Evolutionary conservation across 1,284 basidiomycete genomes (phyloP).

Genomic region (Mycena sp.): DNA sequence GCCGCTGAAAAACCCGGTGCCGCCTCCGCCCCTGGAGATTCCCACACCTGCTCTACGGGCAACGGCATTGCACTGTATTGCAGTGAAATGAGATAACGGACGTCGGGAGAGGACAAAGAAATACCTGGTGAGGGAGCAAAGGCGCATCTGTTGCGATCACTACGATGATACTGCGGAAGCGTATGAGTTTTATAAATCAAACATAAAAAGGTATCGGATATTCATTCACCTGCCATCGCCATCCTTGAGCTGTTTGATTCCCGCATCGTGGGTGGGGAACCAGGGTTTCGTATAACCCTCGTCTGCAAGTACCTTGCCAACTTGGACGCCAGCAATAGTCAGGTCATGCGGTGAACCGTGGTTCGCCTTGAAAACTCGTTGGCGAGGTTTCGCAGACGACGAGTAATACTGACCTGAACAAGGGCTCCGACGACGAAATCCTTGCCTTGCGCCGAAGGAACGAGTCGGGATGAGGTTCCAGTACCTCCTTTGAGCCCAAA

Average conservation of each 20-base stretch:
- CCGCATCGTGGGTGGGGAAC: constrained; percentile 25
- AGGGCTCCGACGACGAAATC: constrained; percentile 24
- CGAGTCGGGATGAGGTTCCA: constrained; percentile 24
- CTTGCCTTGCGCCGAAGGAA: constrained; percentile 15
- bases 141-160: constrained; percentile 28
- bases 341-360: constrained; percentile 25
- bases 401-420: constrained; percentile 16
- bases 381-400: neutral
- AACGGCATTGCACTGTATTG: constrained; percentile 24
- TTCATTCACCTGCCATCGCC: constrained; percentile 24
- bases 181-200: neutral
- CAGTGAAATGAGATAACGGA: neutral
- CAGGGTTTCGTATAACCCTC: constrained; percentile 28
- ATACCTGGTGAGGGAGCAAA: constrained; percentile 27
- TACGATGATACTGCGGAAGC: constrained; percentile 18
- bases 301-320: constrained; percentile 13
- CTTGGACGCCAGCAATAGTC: constrained; percentile 15
- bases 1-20: constrained; percentile 23
- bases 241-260: constrained; percentile 23
- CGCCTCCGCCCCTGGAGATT: constrained; percentile 26
- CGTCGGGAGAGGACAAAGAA: neutral
- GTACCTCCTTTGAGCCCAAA: constrained; percentile 30
- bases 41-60: constrained; percentile 27
- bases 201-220: neutral
- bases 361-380: constrained; percentile 13